Evolutionary conservation across 2,329 filamentous ascomycete species (phyloP), one percentile per base, ranked within the genome.

Genomic region (Phyllosticta citrichinensis): DNA sequence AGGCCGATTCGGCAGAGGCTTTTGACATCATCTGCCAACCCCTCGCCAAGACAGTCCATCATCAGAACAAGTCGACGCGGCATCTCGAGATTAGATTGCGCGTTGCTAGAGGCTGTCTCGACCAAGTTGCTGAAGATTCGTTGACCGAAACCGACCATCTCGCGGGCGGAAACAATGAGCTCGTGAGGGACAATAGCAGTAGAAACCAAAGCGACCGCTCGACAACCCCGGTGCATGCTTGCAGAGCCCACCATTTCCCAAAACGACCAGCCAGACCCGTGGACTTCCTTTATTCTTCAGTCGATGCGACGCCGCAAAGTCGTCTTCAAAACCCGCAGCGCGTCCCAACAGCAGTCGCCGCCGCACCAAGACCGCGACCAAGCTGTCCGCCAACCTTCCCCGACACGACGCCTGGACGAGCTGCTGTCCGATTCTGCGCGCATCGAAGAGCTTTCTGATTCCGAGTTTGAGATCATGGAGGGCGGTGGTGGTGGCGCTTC

Each of bases 401-500:
- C 62, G 56, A 55, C 58, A n/a, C 47, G 25, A 30, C 59, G 59
- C 33, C 50, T 61, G 50, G 59, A 61, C 25, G 59, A 61, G 50
- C 54, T 61, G 20, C 14, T 61, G 30, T 47, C 47, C 5, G 50
- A 12, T 4, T 52, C 58, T 8, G 57, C 66, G 51, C 69, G 72
- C n/a, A 65, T 74, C 53, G 65, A 74, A 68, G 71, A 74, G 60
- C 66, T 74, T 50, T 72, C 72, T n/a, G 70, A 72, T 63, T 65
- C 69, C 47, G 70, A 71, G 5, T 72, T 71, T 69, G 71, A 74
- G 68, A 71, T 73, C 58, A 71, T 73, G 68, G 71, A 68, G 2
- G 33, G 33, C 14, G 33, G 33, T 10, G 33, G 33, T 14, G 33
- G 33, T 11, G 33, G 33, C 33, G 33, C 33, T 40, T 5, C 33